A percentile compares a stretch with the other conserved stretches of the same genome.
Evolutionary conservation across 345 rosid species (phyloP).

Genomic region (Barbarea vulgaris): DNA sequence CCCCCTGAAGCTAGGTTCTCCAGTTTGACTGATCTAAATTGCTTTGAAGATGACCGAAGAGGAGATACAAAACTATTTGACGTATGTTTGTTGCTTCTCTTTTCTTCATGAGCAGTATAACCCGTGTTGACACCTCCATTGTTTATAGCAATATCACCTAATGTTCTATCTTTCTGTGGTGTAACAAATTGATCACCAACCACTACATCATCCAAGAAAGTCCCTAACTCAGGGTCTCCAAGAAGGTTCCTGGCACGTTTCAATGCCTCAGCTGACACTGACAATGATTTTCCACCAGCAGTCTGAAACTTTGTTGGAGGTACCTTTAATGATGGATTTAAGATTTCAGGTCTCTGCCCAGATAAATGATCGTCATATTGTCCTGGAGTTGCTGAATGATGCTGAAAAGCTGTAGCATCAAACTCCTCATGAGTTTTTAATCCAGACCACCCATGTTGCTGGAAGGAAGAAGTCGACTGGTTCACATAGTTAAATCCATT

Average conservation of each 20-base stretch:
- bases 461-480: slow-evolving; percentile 29
- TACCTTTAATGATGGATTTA: slow-evolving; percentile 44
- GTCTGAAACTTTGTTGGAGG: slow-evolving; percentile 80
- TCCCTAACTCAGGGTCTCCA: slow-evolving; percentile 80
- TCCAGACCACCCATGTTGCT: slow-evolving; percentile 32
- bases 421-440: slow-evolving; percentile 22
- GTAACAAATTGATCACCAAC: slow-evolving; percentile 42
- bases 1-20: slow-evolving; percentile 45
- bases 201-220: slow-evolving; percentile 52
- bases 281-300: slow-evolving; percentile 85
- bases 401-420: slow-evolving; percentile 38
- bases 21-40: slow-evolving; percentile 38
- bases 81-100: slow-evolving; percentile 45
- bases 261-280: slow-evolving; percentile 85
- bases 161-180: slow-evolving; percentile 39
- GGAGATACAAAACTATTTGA: slow-evolving; percentile 65
- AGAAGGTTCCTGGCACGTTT: slow-evolving; percentile 89
- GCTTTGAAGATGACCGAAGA: slow-evolving; percentile 53
- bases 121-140: slow-evolving; percentile 46
- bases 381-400: slow-evolving; percentile 39
- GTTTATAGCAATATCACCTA: slow-evolving; percentile 42
- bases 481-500: slow-evolving; percentile 45
- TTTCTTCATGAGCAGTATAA: slow-evolving; percentile 45
- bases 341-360: slow-evolving; percentile 35
- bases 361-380: slow-evolving; percentile 38